Evolutionary conservation across 2,329 filamentous ascomycete genomes (phyloP), one percentile per base, ranked within the genome.

Genomic region (Acrocalymma vagum): DNA sequence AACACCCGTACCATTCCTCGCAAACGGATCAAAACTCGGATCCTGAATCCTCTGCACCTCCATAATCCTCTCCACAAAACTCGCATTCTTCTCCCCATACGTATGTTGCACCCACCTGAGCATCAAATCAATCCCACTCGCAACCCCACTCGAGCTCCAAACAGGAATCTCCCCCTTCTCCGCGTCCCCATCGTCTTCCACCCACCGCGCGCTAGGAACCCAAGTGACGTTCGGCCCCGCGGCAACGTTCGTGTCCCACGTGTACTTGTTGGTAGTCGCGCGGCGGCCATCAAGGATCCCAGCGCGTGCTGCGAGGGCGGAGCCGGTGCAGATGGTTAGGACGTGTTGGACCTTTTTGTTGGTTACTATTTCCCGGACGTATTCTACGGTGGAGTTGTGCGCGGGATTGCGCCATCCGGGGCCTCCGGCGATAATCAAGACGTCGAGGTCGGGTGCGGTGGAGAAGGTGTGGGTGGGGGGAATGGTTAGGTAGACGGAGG

Each of bases 371-470:
- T 69, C 61, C n/a, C 60, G 52, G 31, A 84, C 70, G 42, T 77
- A 85, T 0, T 74, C 65, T 5, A 79, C 60, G 2, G 74, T 69
- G 4, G 61, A 44, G 1, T 59, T 57, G 22, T 58, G 27, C 3
- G 63, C 50, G 5, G 53, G 46, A 29, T 55, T 58, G 15, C 70
- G 45, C 36, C 62, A 73, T 3, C 84, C 84, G 0, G 67, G 44
- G 0, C 85, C 84, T 3, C 86, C 85, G 0, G 85, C 84, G n/a
- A 88, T 69, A 20, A 88, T 67, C 13, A 88, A 74, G 4, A 86
- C 79, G 39, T 87, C 81, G 9, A 85, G 66, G 1, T 70, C 70
- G 0, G 78, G 77, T 2, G 75, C 72, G 9, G 73, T 66, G 33
- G 71, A 71, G 55, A 82, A 83, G 2, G 82, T 85, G 55, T 78